Evolutionary conservation across 2,329 filamentous ascomycete species (phyloP).

Genomic region (Colletotrichum sansevieriae): DNA sequence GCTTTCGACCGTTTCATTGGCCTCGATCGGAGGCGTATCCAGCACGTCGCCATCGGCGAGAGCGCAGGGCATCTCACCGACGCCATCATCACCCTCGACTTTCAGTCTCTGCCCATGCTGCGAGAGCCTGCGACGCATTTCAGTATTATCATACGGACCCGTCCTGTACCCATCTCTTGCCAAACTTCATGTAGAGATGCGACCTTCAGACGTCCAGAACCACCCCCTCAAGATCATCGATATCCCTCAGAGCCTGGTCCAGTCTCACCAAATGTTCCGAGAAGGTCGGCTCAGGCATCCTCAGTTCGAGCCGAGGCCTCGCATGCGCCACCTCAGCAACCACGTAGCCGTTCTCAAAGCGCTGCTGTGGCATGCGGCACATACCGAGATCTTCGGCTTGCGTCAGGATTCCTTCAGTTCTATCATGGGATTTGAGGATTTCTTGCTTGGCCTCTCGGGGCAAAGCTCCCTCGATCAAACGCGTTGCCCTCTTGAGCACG

Average conservation of each 20-base stretch:
- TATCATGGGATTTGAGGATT: not conserved
- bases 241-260: not conserved
- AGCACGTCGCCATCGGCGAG: not conserved
- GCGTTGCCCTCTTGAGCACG: conserved; percentile 1
- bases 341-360: not conserved
- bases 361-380: not conserved
- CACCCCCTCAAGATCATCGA: not conserved
- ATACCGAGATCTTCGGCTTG: not conserved
- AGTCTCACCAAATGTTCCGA: not conserved
- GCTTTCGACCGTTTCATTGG: not conserved
- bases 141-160: conserved; percentile 1
- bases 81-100: not conserved
- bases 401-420: not conserved
- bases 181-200: not conserved
- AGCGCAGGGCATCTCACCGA: not conserved
- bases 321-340: not conserved
- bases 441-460: not conserved
- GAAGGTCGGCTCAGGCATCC: not conserved
- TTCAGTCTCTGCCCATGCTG: not conserved
- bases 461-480: not conserved
- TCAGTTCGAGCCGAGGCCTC: conserved; percentile 1
- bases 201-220: not conserved
- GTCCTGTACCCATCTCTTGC: not conserved
- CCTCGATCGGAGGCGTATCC: not conserved
- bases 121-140: not conserved